phyloP scores from a whole-genome alignment of 805 yeast species.

The Kodamaea neixiangensis region DNA sequence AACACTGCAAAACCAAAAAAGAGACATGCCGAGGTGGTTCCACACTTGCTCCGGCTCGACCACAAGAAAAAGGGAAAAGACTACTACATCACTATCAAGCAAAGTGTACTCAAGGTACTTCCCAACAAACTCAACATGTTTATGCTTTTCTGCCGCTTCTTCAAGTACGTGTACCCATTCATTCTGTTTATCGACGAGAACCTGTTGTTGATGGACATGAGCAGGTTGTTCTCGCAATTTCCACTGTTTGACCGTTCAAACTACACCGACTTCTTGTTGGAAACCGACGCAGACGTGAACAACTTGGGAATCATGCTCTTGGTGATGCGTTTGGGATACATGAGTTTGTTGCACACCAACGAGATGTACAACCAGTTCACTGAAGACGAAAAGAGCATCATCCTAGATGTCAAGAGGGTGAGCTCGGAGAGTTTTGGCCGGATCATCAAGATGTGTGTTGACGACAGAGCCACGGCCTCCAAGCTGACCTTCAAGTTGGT shows the following conservation, averaged over 20 bases:
- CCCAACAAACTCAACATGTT: constrained; percentile 30
- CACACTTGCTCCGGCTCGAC: constrained; percentile 5
- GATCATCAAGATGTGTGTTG: constrained; percentile 35
- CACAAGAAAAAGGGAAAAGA: constrained; percentile 20
- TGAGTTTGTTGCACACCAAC: constrained; percentile 40
- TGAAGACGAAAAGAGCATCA: constrained; percentile 27
- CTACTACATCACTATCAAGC: constrained; percentile 29
- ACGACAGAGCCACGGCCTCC: constrained; percentile 29
- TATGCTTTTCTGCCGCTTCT: constrained; percentile 33
- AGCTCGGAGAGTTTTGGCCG: constrained; percentile 30
- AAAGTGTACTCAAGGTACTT: constrained; percentile 29
- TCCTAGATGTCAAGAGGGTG: constrained; percentile 32
- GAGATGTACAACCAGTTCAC: constrained; percentile 27
- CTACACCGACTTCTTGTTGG: constrained; percentile 24
- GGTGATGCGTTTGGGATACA: constrained; percentile 36
- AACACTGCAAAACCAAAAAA: neutral
- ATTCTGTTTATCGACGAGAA: constrained; percentile 37
- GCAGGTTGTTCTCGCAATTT: constrained; percentile 23
- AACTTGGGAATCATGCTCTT: constrained; percentile 33
- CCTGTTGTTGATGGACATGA: constrained; percentile 27
- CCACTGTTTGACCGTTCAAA: constrained; percentile 15
- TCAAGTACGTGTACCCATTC: constrained; percentile 42
- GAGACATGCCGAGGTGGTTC: constrained; percentile 3
- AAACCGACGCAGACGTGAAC: constrained; percentile 32
- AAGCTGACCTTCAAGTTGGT: constrained; percentile 38